A percentile compares a stretch with the other conserved stretches of the same genome.
These are phyloP conservation scores for Melocanna baccifera DNA, from an alignment of 176 grass and related monocot genomes.

Conservation along the genomic window DNA sequence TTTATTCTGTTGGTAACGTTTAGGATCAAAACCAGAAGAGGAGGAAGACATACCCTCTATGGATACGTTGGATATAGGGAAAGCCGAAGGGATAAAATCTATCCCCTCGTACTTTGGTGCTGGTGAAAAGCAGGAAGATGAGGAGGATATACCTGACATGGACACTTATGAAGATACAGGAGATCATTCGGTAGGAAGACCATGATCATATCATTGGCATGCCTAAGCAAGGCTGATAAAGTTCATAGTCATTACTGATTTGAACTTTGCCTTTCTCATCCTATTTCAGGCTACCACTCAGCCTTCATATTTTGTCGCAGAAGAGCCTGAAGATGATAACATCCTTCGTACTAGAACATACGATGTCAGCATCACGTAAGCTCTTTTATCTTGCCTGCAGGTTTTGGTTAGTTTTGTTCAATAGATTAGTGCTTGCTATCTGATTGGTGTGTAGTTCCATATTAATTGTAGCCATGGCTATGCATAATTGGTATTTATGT, in stretches of 20 bases:
- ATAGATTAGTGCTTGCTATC: neutral
- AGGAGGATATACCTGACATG: conserved; percentile 99
- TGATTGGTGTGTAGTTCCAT: conserved; percentile 4
- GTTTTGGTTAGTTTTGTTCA: conserved; percentile 1
- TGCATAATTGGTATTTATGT: neutral
- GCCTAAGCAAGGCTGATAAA: conserved; percentile 12
- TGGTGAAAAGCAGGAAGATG: conserved; percentile 72
- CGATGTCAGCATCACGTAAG: conserved; percentile 98
- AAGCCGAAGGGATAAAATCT: conserved; percentile 62
- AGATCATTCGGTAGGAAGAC: conserved; percentile 55
- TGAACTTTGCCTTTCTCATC: conserved; percentile 22
- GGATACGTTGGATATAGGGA: conserved; percentile 68
- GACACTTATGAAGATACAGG: conserved; percentile 62
- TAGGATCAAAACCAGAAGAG: conserved; percentile 61
- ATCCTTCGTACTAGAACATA: conserved; percentile 93
- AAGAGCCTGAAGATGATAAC: conserved; percentile 93
- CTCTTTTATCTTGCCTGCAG: conserved; percentile 12
- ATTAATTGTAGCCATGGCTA: neutral
- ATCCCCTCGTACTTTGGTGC: conserved; percentile 68
- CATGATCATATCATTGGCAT: conserved; percentile 9
- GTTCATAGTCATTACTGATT: conserved; percentile 11
- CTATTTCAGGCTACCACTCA: conserved; percentile 58
- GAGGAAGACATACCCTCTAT: conserved; percentile 90
- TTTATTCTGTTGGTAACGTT: neutral
- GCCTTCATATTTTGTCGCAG: conserved; percentile 71